phyloP scores from a whole-genome alignment of 768 basidiomycete species.

The Pleurotus salmoneostramineus region DNA sequence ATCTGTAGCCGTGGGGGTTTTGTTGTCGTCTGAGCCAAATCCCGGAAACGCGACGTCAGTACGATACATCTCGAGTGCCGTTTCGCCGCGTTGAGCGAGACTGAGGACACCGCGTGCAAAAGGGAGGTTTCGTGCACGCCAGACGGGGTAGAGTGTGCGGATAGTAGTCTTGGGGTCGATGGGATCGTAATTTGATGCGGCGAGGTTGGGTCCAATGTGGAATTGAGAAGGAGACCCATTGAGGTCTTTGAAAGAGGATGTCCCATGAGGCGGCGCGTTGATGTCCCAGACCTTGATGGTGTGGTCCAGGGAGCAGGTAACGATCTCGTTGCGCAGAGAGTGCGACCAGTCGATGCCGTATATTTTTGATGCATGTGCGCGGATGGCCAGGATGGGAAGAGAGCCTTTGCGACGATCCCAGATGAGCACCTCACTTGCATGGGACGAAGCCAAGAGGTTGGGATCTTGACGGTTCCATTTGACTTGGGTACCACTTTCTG shows the following conservation, averaged over 20 bases:
- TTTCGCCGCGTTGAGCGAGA: constrained; percentile 84
- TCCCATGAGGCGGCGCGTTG: constrained; percentile 20
- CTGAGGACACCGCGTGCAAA: constrained; percentile 89
- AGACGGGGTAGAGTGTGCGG: constrained; percentile 83
- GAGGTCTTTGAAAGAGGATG: constrained; percentile 1
- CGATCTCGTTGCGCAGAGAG: constrained; percentile 65
- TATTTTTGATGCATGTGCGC: constrained; percentile 87
- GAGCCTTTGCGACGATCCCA: constrained; percentile 98
- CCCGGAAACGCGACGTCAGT: constrained; percentile 16
- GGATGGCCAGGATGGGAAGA: constrained; percentile 68
- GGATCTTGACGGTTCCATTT: constrained; percentile 94
- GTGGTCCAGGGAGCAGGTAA: constrained; percentile 94
- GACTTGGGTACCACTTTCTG: constrained; percentile 89
- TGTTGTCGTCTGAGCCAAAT: background rate
- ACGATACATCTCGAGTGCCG: constrained; percentile 80
- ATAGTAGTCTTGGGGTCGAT: constrained; percentile 48
- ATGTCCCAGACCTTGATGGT: constrained; percentile 87
- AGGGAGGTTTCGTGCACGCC: constrained; percentile 89
- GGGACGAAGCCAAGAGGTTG: constrained; percentile 86
- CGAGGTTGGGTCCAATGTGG: background rate
- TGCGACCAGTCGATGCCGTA: constrained; percentile 98
- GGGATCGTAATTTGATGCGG: constrained; percentile 9
- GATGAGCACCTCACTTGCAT: constrained; percentile 80
- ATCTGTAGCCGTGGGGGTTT: constrained; percentile 13
- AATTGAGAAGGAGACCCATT: background rate